Base-by-base conservation (phyloP, 2,329 filamentous ascomycete species). In the Alternaria brassicae region DNA sequence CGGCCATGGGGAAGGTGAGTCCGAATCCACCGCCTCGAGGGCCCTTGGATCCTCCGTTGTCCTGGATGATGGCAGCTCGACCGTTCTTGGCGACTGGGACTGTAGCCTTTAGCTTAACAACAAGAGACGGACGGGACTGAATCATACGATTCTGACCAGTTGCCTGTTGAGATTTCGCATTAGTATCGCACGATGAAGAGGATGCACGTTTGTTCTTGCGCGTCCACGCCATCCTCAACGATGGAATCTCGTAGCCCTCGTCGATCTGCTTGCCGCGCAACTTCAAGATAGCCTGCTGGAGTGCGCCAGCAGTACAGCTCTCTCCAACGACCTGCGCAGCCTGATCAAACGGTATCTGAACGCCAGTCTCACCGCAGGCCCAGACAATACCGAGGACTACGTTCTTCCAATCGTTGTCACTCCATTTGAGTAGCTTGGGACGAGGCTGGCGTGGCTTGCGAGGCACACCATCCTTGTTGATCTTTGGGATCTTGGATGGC, bases 271-370 rank as follows among this genome's bases (percentile, higher is more conserved):
- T 71, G 21, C 41, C 25, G 10, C 69, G 66, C 9, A 74, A 55
- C 63, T 77, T 77, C 42, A 76, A 63, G 30, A 76, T 56, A 25
- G 74, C 73, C 56, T 77, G 75, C 49, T 77, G 73, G 19, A 77
- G 51, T 13, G 72, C 73, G 28, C 69, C 60, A 2, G 66, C 68
- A 15, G 73, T 72, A 40, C 69, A 72, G 15, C 44, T 61, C 19
- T 60, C 47, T 15, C 64, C 59, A 5, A 77, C 65, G 7, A 72
- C 12, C 30, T 69, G 62, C 9, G 74, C 72, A 28, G 70, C 72
- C 53, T 70, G 65, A 4, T 66, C 68, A 41, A 74, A 77, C 3
- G 73, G 73, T 27, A 77, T 73, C 6, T 60, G 55, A n/a, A 74
- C 45, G 9, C 67, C 65, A 30, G 47, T 61, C 42, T 75, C 69